Percentiles rank a stretch among this genome's conserved stretches.
phyloP scores from a whole-genome alignment of 257 asterid species.

The Rhazya stricta region DNA sequence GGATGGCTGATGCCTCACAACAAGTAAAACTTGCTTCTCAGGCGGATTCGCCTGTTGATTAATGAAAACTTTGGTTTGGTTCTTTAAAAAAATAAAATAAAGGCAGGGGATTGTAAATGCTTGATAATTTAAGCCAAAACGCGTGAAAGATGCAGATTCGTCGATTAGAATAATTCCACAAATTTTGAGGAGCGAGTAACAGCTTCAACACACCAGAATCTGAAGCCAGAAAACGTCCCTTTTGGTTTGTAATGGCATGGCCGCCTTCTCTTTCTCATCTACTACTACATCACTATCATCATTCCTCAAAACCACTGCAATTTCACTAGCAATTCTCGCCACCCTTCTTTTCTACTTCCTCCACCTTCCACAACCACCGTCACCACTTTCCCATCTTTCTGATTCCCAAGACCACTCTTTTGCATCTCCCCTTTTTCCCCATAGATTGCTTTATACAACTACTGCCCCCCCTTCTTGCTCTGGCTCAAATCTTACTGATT shows the following conservation, averaged over 20 bases:
- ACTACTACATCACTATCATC: background rate
- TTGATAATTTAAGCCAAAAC: too few species aligned
- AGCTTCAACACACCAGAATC: background rate
- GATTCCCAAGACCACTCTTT: constrained; percentile 13
- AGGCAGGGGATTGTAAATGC: too few species aligned
- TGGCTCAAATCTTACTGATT: constrained; percentile 27
- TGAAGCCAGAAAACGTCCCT: background rate
- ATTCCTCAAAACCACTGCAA: constrained; percentile 27
- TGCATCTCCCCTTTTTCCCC: constrained; percentile 20
- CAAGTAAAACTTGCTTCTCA: too few species aligned
- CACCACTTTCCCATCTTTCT: background rate
- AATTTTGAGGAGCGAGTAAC: background rate
- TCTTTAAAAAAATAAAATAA: too few species aligned
- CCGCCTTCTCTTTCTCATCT: constrained; percentile 36
- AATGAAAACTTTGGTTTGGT: too few species aligned
- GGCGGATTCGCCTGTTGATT: too few species aligned
- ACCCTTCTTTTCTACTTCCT: constrained; percentile 47
- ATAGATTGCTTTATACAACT: constrained; percentile 27
- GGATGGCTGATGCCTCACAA: too few species aligned
- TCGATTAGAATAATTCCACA: background rate
- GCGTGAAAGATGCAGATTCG: too few species aligned
- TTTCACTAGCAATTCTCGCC: constrained; percentile 38
- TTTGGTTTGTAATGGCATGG: constrained; percentile 64
- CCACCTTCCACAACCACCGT: constrained; percentile 21
- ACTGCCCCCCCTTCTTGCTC: constrained; percentile 33